Percentiles rank a stretch among this genome's conserved stretches.
These are phyloP conservation scores for Cyclostephanos tholiformis DNA, from an alignment of 108 stramenopile species.

Conservation along the genomic window DNA sequence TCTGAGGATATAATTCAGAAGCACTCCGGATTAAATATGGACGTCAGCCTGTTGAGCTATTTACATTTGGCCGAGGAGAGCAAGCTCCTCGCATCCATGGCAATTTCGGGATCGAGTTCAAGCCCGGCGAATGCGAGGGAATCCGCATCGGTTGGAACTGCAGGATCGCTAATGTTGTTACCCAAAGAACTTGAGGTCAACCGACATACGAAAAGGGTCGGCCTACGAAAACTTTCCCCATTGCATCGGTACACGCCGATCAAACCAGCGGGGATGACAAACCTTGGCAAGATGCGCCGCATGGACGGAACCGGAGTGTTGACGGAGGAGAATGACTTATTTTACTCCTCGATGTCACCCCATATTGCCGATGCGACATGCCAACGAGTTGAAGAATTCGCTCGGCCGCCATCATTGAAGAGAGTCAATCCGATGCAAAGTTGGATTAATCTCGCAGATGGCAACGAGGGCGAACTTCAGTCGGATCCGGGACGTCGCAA, in stretches of 20 bases:
- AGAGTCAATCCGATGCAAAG: constrained; percentile 51
- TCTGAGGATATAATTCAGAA: constrained; percentile 42
- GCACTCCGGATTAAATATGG: constrained; percentile 32
- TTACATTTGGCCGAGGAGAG: constrained; percentile 67
- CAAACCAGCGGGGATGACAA: constrained; percentile 51
- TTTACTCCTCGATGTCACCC: constrained; percentile 41
- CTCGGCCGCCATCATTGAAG: constrained; percentile 49
- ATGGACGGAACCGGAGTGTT: constrained; percentile 58
- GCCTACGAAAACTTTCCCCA: constrained; percentile 33
- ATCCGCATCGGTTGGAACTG: not conserved
- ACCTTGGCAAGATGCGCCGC: constrained; percentile 61
- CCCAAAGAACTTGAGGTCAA: constrained; percentile 6
- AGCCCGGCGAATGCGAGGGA: not conserved
- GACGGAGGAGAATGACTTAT: constrained; percentile 74
- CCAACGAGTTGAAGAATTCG: constrained; percentile 15
- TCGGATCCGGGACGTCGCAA: constrained; percentile 21
- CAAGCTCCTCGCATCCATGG: constrained; percentile 58
- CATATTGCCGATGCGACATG: not conserved
- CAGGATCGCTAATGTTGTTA: not conserved
- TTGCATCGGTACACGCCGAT: constrained; percentile 76
- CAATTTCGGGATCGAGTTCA: constrained; percentile 38
- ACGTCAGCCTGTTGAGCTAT: constrained; percentile 52
- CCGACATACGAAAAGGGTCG: not conserved
- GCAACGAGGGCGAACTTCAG: constrained; percentile 1
- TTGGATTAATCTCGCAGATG: not conserved